Evolutionary conservation across 768 basidiomycete species (phyloP).

Genomic region (Astraeus odoratus): DNA sequence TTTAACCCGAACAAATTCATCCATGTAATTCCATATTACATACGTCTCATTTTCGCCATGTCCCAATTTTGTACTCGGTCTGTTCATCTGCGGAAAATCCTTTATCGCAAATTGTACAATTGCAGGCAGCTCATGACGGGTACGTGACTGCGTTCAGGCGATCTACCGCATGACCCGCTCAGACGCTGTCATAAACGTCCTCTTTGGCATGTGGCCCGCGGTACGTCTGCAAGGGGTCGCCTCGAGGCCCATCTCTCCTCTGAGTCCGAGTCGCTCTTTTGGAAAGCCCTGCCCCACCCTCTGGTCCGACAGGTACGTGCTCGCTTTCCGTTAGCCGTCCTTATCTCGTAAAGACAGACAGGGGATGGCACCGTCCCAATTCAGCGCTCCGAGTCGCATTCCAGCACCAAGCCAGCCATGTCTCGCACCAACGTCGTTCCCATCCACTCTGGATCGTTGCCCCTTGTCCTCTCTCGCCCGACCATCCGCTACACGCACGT

Average conservation of each 20-base stretch:
- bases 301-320: not conserved
- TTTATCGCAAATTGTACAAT: slow-evolving; percentile 10
- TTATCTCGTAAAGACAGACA: not conserved
- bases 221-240: slow-evolving; percentile 3
- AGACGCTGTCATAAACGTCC: slow-evolving; percentile 1
- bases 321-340: not conserved
- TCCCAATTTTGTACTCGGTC: slow-evolving; percentile 7
- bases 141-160: slow-evolving; percentile 2
- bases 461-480: no score
- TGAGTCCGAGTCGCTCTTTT: not conserved
- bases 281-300: slow-evolving; percentile 1
- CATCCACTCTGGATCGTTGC: no score
- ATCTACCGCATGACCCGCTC: slow-evolving; percentile 1
- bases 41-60: slow-evolving; percentile 8
- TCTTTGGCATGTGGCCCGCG: not conserved
- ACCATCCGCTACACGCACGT: no score
- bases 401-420: no score
- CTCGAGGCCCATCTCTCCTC: slow-evolving; percentile 3
- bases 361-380: no score
- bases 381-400: no score
- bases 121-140: slow-evolving; percentile 1
- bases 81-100: slow-evolving; percentile 3
- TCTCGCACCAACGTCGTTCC: no score
- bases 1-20: slow-evolving; percentile 6
- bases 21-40: slow-evolving; percentile 11